Conservation (phyloP, 306 rosid species). For the Lathyrus oleraceus region DNA sequence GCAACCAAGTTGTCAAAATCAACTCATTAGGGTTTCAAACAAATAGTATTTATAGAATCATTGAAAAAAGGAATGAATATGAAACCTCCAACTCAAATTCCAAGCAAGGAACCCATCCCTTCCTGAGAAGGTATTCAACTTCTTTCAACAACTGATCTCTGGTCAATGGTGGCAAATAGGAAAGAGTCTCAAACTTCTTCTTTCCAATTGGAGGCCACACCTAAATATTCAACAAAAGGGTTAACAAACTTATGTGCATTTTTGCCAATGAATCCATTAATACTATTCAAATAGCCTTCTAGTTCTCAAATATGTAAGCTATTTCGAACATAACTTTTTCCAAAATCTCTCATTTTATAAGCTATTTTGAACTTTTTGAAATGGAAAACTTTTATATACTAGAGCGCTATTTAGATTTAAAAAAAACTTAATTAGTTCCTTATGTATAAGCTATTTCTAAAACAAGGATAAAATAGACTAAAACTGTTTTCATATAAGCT, state of each 20-base stretch:
- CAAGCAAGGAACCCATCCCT: constrained; percentile 71
- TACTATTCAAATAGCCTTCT: not conserved
- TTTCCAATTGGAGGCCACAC: constrained; percentile 76
- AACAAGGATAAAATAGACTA: not conserved
- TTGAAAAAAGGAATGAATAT: not conserved
- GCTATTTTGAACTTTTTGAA: not conserved
- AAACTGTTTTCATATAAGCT: not conserved
- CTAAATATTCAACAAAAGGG: constrained; percentile 31
- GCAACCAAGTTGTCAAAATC: not conserved
- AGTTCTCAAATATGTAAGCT: not conserved
- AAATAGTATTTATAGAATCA: not conserved
- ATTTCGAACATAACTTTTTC: not conserved
- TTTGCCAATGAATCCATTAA: not conserved
- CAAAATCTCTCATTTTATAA: not conserved
- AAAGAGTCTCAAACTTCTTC: constrained; percentile 88
- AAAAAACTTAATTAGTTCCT: not conserved
- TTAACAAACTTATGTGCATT: not conserved
- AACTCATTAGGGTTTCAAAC: not conserved
- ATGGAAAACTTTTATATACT: not conserved
- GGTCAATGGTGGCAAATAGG: constrained; percentile 58
- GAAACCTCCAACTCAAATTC: constrained; percentile 62
- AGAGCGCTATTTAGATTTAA: not conserved
- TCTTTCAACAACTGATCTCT: constrained; percentile 32
- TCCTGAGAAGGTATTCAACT: constrained; percentile 60
- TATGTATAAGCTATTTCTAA: not conserved